Base-by-base conservation (phyloP, 2,329 filamentous ascomycete species). In the Coleophoma cylindrospora region DNA sequence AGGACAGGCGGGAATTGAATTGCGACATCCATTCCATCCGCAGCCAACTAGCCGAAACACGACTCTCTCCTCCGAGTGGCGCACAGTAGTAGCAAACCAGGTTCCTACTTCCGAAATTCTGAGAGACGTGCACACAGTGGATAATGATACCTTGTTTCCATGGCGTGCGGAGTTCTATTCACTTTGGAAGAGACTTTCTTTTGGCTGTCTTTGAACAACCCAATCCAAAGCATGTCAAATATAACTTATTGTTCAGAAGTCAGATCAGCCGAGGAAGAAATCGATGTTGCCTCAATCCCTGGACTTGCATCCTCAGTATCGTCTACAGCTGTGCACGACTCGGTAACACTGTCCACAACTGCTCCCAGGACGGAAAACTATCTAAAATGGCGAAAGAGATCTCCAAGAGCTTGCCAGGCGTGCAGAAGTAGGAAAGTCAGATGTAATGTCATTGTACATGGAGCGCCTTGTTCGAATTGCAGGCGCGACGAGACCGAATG, bases 351-450 rank as follows among this genome's bases (percentile, higher is more conserved):
- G 19, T 9, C 21, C 15, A 9, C 40, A 43, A 6, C 15, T 12
- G 21, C 40, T 14, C 40, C 40, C 6, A 43, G 14, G 21, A 21
- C 40, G 21, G 14, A 19, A 3, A 14, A 9, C 13, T 9, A 43
- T 9, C n/a, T 17, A 22, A n/a, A 17, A 45, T 11, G 43, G 21
- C 40, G 17, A 15, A 51, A 44, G 40, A 51, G 49, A 21, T 45
- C 48, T 3, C 41, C 45, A 11, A 40, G 34, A 40, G 52, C 52
- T 22, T 54, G 52, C 38, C 13, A 9, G 15, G 22, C 46, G 15
- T 54, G 52, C 27, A 40, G 50, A 40, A 36, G 21, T 33, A 54
- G 52, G 40, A 54, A 54, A 40, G 52, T 54, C 10, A 45, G 52
- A 27, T 54, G 52, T 36, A 51, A 54, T 33, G 36, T 52, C 17